Evolutionary conservation across 1,284 basidiomycete genomes (phyloP), one percentile per base, ranked within the genome.

Genomic region (Farysia itapuensis): DNA sequence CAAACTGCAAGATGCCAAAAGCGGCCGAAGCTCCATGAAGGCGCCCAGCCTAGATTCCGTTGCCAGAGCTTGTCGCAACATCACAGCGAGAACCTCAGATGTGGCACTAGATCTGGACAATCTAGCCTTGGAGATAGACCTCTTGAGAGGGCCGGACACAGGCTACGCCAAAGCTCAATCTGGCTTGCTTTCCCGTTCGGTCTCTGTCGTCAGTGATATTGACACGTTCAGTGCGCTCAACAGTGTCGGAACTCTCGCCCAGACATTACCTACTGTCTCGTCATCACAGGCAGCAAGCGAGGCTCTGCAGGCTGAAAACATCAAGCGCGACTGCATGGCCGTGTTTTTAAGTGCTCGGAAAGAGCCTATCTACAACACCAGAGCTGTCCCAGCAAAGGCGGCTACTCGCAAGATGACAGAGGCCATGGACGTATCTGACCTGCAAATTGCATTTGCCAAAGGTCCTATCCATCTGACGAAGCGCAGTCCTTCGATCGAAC

Each of bases 41-140:
- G 83, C 87, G 6, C 90, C 90, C 0, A 85, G 88, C 9, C 77
- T 93, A 35, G 90, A 90, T 67, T 87, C 87, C 0, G 83, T 93
- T 66, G 85, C 88, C 54, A 83, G 89, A 21, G 88, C 88, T 0
- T 87, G 86, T 64, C 84, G 86, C 35, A 92, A 92, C 74, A 89
- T 93, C 57, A 86, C 87, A 37, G 64, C 70, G 8, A 77, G 77
- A 12, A 78, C 80, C 41, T 80, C 82, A 23, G 84, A 85, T 50
- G 85, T 88, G 74, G 78, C 80, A 1, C 77, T 81, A 32, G 84
- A 86, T 25, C 78, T 90, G 22, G 79, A 82, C 19, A 75, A 78
- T 3, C 80, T 90, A 16, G 77, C 82, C 1, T 72, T 80, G 19
- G 82, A 86, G 25, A 76, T 88, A 15, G 78, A 82, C 28, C 41